phyloP scores from a whole-genome alignment of 495 filamentous ascomycete genomes.

The Penicillium egyptiacum region DNA sequence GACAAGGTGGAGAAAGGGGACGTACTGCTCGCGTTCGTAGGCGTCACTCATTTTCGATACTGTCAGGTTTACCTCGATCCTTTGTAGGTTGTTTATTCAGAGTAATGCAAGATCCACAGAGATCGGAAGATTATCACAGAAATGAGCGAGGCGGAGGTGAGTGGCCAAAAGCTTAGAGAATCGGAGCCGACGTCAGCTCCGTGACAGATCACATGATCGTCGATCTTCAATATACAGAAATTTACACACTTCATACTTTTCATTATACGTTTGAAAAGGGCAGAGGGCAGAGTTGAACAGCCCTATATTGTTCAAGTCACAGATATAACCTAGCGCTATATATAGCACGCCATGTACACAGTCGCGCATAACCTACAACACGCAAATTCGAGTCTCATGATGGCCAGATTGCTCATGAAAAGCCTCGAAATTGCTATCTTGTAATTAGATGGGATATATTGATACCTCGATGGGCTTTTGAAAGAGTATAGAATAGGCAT shows the following conservation, averaged over 20 bases:
- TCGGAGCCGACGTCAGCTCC: conserved; percentile 4
- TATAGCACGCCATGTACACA: not conserved
- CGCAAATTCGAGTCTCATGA: not conserved
- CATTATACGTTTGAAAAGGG: not conserved
- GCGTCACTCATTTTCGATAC: conserved; percentile 76
- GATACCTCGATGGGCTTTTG: not conserved
- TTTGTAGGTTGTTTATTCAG: not conserved
- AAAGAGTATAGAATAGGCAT: not conserved
- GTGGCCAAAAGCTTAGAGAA: conserved; percentile 7
- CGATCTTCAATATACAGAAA: not conserved
- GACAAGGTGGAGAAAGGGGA: conserved; percentile 9
- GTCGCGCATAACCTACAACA: not conserved
- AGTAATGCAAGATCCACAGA: not conserved
- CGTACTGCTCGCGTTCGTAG: conserved; percentile 85
- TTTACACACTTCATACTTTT: not conserved
- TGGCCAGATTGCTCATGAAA: not conserved
- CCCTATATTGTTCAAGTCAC: not conserved
- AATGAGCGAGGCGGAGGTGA: not conserved
- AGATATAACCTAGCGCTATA: not conserved
- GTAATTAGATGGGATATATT: not conserved
- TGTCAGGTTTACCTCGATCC: not conserved
- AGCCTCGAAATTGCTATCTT: not conserved
- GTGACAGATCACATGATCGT: conserved; percentile 5
- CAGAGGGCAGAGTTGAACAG: not conserved
- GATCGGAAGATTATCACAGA: not conserved